phyloP scores from a whole-genome alignment of 1,284 basidiomycete species.

The Boletus mariae region DNA sequence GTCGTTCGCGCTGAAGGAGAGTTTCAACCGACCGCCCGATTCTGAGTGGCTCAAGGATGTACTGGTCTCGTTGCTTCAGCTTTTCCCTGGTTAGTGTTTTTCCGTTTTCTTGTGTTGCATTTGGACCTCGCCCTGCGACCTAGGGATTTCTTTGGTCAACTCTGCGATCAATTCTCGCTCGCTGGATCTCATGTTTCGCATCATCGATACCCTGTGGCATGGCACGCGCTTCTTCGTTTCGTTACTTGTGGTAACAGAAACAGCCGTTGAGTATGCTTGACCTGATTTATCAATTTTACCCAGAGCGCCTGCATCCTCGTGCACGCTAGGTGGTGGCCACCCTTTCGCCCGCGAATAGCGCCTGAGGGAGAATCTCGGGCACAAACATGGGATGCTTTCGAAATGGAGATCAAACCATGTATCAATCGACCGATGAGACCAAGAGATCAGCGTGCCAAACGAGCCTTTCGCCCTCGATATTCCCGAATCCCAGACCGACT shows the following conservation, averaged over 20 bases:
- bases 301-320: constrained; percentile 26
- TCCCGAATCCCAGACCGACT: constrained; percentile 31
- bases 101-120: background rate
- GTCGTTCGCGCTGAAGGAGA: constrained; percentile 34
- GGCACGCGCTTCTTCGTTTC: constrained; percentile 18
- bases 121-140: background rate
- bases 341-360: background rate
- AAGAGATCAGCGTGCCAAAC: constrained; percentile 3
- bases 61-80: constrained; percentile 11
- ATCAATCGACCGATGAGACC: constrained; percentile 4
- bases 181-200: constrained; percentile 14
- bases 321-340: constrained; percentile 16
- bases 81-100: constrained; percentile 25
- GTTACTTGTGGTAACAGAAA: constrained; percentile 27
- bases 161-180: constrained; percentile 10
- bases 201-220: constrained; percentile 22
- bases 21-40: constrained; percentile 14
- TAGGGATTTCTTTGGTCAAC: constrained; percentile 14
- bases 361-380: background rate
- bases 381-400: background rate
- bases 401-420: constrained; percentile 7
- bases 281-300: constrained; percentile 12
- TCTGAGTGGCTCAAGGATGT: constrained; percentile 22
- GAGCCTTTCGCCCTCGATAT: constrained; percentile 13
- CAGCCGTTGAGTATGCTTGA: background rate